phyloP scores from a whole-genome alignment of 768 basidiomycete species.

The Tubosaeta brunneosetosa region DNA sequence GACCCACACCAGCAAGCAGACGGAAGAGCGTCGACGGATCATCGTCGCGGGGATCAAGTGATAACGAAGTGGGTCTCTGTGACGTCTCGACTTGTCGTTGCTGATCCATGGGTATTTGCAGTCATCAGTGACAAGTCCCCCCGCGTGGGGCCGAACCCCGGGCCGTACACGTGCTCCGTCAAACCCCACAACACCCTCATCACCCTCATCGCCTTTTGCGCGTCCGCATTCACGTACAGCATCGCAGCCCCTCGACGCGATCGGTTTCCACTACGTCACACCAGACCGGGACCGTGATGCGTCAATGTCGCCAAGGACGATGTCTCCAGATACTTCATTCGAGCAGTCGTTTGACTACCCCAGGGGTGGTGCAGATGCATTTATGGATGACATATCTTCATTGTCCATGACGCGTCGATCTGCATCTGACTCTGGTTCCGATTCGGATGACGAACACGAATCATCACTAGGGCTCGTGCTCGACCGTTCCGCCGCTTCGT shows the following conservation, averaged over 20 bases:
- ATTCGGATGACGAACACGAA: conserved; percentile 47
- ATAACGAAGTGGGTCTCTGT: conserved; percentile 59
- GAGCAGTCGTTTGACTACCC: conserved; percentile 37
- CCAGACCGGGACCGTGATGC: conserved; percentile 34
- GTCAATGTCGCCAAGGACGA: conserved; percentile 24
- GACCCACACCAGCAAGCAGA: conserved; percentile 61
- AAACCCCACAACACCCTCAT: conserved; percentile 49
- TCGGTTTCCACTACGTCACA: conserved; percentile 41
- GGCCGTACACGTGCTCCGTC: conserved; percentile 64
- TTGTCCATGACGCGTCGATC: conserved; percentile 52
- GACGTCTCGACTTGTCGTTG: background rate
- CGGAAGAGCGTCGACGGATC: conserved; percentile 69
- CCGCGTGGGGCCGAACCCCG: conserved; percentile 40
- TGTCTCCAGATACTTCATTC: conserved; percentile 35
- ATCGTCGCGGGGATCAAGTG: conserved; percentile 46
- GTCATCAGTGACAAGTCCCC: conserved; percentile 38
- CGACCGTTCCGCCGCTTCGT: conserved; percentile 55
- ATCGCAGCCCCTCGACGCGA: conserved; percentile 41
- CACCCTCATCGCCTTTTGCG: conserved; percentile 36
- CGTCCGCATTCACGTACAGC: conserved; percentile 65
- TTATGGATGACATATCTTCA: conserved; percentile 46
- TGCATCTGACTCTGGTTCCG: conserved; percentile 42
- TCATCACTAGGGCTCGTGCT: conserved; percentile 53
- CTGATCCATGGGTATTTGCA: conserved; percentile 13
- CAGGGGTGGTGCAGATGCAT: conserved; percentile 33